Conservation (phyloP, 1,284 basidiomycete genomes). For the Crepidotus sp. region DNA sequence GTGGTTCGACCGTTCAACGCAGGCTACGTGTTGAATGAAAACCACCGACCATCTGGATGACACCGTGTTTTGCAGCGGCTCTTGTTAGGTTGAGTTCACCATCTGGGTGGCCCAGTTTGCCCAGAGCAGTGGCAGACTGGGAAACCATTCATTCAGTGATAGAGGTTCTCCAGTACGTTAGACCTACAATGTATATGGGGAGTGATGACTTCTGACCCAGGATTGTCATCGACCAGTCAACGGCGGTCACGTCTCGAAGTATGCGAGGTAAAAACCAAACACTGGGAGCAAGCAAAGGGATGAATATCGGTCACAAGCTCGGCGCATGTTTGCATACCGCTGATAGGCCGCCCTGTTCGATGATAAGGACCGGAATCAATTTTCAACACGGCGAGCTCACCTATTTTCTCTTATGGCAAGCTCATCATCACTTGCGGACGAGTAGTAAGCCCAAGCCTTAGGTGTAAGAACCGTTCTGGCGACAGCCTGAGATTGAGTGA, state of each 20-base stretch:
- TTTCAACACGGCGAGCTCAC: not conserved
- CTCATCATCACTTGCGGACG: slow-evolving; percentile 81
- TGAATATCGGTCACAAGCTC: not conserved
- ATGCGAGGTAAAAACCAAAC: slow-evolving; percentile 92
- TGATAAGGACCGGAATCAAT: no score
- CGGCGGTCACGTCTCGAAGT: slow-evolving; percentile 67
- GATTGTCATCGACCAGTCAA: slow-evolving; percentile 79
- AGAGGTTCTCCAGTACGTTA: slow-evolving; percentile 21
- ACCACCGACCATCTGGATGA: slow-evolving; percentile 79
- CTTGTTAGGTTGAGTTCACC: slow-evolving; percentile 86
- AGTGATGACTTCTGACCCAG: slow-evolving; percentile 65
- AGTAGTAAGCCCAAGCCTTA: slow-evolving; percentile 87
- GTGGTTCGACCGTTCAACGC: not conserved
- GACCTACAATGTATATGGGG: slow-evolving; percentile 67
- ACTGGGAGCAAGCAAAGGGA: slow-evolving; percentile 29
- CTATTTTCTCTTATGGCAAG: slow-evolving; percentile 70
- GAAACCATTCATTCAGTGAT: slow-evolving; percentile 6
- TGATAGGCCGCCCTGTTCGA: slow-evolving; percentile 66
- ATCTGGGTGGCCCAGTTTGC: slow-evolving; percentile 90
- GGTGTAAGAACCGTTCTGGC: slow-evolving; percentile 65
- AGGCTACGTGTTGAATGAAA: not conserved
- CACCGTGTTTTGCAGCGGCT: slow-evolving; percentile 69
- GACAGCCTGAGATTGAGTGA: slow-evolving; percentile 41
- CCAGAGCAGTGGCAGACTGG: slow-evolving; percentile 67
- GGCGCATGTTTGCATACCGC: slow-evolving; percentile 34